Conservation (phyloP, 768 basidiomycete genomes). For the Xerocomellus dryophilus region DNA sequence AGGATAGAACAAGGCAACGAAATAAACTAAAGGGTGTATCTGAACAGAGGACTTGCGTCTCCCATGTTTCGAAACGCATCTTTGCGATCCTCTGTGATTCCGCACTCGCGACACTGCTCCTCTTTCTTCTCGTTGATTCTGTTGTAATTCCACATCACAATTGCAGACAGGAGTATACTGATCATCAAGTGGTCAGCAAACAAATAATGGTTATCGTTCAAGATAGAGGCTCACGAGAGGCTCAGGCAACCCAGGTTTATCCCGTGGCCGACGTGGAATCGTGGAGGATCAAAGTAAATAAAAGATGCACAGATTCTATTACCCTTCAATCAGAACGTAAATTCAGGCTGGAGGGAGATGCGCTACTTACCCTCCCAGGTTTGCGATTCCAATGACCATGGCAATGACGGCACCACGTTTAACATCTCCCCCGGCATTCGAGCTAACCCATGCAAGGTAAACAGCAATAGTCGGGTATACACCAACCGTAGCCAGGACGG, state of each 20-base stretch:
- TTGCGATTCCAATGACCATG: slow-evolving; percentile 51
- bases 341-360: slow-evolving; percentile 11
- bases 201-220: slow-evolving; percentile 10
- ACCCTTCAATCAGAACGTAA: not conserved
- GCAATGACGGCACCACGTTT: slow-evolving; percentile 50
- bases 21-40: slow-evolving; percentile 32
- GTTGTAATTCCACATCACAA: slow-evolving; percentile 48
- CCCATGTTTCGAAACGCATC: slow-evolving; percentile 49
- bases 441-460: slow-evolving; percentile 51
- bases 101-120: slow-evolving; percentile 40
- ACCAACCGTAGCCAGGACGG: slow-evolving; percentile 49
- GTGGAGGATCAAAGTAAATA: slow-evolving; percentile 38
- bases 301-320: slow-evolving; percentile 40
- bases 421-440: slow-evolving; percentile 54
- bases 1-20: not conserved
- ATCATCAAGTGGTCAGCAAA: slow-evolving; percentile 28
- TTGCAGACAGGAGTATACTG: slow-evolving; percentile 39
- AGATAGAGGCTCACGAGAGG: slow-evolving; percentile 17
- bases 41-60: slow-evolving; percentile 54
- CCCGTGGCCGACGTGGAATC: slow-evolving; percentile 38
- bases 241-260: slow-evolving; percentile 34
- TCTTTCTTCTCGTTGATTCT: slow-evolving; percentile 49
- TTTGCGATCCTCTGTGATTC: slow-evolving; percentile 39
- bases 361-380: slow-evolving; percentile 46
- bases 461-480: slow-evolving; percentile 49